These are phyloP conservation scores for Cadophora sp. DNA, from an alignment of 2,329 filamentous ascomycete genomes.

Conservation along the genomic window DNA sequence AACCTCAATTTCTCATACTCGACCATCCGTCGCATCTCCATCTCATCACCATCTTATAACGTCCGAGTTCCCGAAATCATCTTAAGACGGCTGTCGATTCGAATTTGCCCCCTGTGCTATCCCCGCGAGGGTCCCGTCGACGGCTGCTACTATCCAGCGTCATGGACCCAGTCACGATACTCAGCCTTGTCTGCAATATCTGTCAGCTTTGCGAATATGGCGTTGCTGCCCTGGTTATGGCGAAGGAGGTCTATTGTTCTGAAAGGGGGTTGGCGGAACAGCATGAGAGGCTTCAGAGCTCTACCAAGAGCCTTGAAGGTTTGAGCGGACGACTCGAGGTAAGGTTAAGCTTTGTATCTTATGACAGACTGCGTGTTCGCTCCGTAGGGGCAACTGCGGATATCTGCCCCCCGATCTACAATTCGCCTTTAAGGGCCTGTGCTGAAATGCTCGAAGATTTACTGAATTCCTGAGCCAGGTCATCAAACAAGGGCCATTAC, in stretches of 20 bases:
- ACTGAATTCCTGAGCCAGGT: neutral
- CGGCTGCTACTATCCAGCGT: neutral
- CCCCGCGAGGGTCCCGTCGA: too few relatives aligned
- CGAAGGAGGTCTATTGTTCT: neutral
- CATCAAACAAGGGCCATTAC: neutral
- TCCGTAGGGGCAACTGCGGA: too few relatives aligned
- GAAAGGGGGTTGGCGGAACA: neutral
- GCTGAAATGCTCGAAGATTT: neutral
- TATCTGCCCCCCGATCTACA: too few relatives aligned
- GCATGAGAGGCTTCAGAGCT: neutral
- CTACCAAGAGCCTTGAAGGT: neutral
- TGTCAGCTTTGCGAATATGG: constrained; percentile 6
- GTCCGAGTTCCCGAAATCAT: too few relatives aligned
- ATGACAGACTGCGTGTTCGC: too few relatives aligned
- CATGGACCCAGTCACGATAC: neutral
- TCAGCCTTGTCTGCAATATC: constrained; percentile 5
- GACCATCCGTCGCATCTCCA: too few relatives aligned
- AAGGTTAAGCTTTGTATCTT: neutral
- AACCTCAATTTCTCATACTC: too few relatives aligned
- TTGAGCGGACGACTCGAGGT: neutral
- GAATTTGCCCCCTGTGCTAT: too few relatives aligned
- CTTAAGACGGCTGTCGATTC: too few relatives aligned
- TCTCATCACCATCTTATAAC: too few relatives aligned
- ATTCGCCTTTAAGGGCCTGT: too few relatives aligned
- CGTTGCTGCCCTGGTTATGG: neutral